phyloP scores from a whole-genome alignment of 768 basidiomycete genomes.

The Pulveroboletus sp. region DNA sequence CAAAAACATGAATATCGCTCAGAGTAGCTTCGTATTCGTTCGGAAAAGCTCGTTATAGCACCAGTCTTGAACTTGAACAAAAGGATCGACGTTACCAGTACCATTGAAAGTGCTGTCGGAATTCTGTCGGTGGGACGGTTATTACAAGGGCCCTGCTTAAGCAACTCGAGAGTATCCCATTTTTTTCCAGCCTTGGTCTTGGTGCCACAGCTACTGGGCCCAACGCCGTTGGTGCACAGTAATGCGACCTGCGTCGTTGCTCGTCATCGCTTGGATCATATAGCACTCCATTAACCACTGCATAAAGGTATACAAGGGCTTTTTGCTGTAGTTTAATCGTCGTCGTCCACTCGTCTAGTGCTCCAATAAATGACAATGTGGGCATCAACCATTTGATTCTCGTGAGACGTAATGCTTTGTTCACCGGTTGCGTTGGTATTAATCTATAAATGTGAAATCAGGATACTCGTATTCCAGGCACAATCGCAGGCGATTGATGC shows the following conservation, averaged over 20 bases:
- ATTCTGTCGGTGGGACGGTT: constrained; percentile 70
- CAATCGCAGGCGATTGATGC: constrained; percentile 57
- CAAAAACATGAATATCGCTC: constrained; percentile 81
- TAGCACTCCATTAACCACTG: no score
- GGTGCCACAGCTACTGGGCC: constrained; percentile 41
- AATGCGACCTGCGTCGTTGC: no score
- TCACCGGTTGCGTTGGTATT: background rate
- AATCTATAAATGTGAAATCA: constrained; percentile 15
- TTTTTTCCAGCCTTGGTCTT: constrained; percentile 21
- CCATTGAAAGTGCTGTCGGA: constrained; percentile 72
- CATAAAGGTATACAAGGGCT: no score
- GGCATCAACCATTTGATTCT: constrained; percentile 33
- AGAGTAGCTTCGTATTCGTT: constrained; percentile 65
- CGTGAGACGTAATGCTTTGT: constrained; percentile 2
- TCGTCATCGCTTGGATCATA: no score
- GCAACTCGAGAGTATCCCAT: constrained; percentile 33
- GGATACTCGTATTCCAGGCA: constrained; percentile 58
- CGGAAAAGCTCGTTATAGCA: constrained; percentile 38
- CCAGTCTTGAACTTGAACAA: background rate
- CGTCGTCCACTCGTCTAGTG: no score
- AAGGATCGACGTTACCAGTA: constrained; percentile 34
- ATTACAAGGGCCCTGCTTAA: constrained; percentile 48
- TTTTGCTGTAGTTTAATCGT: no score
- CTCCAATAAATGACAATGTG: no score
- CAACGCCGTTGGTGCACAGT: constrained; percentile 13